These are phyloP conservation scores for Fusarium irregulare DNA, from an alignment of 2,329 filamentous ascomycete species.

Conservation along the genomic window DNA sequence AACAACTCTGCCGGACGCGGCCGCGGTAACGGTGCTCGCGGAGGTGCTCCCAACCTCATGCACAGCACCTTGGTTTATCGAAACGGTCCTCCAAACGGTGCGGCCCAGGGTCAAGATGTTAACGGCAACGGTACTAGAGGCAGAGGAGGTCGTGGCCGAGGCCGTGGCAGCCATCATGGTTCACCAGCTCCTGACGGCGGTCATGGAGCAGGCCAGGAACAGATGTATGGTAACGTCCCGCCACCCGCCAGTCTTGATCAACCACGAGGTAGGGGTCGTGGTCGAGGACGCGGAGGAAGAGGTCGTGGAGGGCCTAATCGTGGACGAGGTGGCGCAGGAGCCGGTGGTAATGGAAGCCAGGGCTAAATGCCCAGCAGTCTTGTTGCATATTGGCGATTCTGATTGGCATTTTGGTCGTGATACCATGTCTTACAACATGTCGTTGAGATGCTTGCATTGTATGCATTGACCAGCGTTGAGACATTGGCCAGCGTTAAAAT, in stretches of 20 bases:
- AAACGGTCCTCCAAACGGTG: slow-evolving; percentile 50
- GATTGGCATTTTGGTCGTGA: slow-evolving; percentile 3
- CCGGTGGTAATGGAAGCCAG: slow-evolving; percentile 33
- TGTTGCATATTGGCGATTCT: slow-evolving; percentile 3
- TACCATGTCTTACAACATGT: slow-evolving; percentile 11
- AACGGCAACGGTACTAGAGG: slow-evolving; percentile 44
- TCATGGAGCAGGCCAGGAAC: slow-evolving; percentile 34
- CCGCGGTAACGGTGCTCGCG: slow-evolving; percentile 51
- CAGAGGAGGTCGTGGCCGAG: slow-evolving; percentile 50
- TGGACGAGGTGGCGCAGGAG: slow-evolving; percentile 49
- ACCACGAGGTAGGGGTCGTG: slow-evolving; percentile 54
- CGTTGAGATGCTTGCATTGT: slow-evolving; percentile 15
- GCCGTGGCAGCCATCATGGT: slow-evolving; percentile 46
- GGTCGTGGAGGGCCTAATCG: slow-evolving; percentile 52
- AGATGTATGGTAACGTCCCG: slow-evolving; percentile 66
- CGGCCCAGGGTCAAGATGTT: slow-evolving; percentile 43
- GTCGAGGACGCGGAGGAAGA: slow-evolving; percentile 55
- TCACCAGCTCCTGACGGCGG: slow-evolving; percentile 36
- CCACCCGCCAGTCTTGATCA: slow-evolving; percentile 69
- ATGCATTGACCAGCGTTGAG: slow-evolving; percentile 9
- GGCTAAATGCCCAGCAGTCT: slow-evolving; percentile 30
- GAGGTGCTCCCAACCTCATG: slow-evolving; percentile 58
- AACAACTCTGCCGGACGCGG: slow-evolving; percentile 55
- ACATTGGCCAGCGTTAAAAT: slow-evolving; percentile 10
- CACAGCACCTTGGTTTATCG: slow-evolving; percentile 67